Conservation (phyloP, 352 stramenopile species). For the Nothophytophthora sp. region DNA sequence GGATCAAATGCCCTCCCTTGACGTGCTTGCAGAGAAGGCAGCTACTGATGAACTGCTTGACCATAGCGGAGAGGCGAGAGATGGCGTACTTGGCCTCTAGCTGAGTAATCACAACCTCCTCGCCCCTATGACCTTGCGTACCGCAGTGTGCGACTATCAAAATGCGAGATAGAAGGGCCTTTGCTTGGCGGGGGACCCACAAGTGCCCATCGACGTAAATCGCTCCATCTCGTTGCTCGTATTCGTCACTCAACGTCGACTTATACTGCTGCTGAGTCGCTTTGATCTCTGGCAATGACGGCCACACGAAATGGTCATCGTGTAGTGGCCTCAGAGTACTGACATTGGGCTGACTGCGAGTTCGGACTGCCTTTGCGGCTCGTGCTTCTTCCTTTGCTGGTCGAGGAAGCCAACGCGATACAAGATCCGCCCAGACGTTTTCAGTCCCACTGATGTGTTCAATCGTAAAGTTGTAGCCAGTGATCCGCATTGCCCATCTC, state of each 20-base stretch:
- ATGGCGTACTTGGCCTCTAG: not conserved
- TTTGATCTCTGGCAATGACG: not conserved
- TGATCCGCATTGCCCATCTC: too few species aligned
- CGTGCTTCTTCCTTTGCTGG: too few species aligned
- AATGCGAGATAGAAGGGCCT: not conserved
- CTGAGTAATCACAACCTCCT: not conserved
- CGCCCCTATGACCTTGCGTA: not conserved
- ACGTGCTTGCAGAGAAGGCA: constrained; percentile 1
- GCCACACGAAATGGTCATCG: not conserved
- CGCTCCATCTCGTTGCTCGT: not conserved
- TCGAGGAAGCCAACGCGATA: too few species aligned
- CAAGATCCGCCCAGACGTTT: too few species aligned
- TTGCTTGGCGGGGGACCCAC: not conserved
- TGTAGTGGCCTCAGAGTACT: not conserved
- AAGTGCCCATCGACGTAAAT: not conserved
- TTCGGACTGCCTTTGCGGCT: too few species aligned
- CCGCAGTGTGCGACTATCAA: not conserved
- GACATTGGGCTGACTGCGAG: too few species aligned
- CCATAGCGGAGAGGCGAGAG: not conserved
- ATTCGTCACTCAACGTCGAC: not conserved
- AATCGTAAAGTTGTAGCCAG: too few species aligned
- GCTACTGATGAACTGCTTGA: not conserved
- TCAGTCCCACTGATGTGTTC: too few species aligned
- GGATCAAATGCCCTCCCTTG: not conserved
- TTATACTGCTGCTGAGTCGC: not conserved